phyloP scores from a whole-genome alignment of 2,329 filamentous ascomycete genomes.

The Fusarium decemcellulare region DNA sequence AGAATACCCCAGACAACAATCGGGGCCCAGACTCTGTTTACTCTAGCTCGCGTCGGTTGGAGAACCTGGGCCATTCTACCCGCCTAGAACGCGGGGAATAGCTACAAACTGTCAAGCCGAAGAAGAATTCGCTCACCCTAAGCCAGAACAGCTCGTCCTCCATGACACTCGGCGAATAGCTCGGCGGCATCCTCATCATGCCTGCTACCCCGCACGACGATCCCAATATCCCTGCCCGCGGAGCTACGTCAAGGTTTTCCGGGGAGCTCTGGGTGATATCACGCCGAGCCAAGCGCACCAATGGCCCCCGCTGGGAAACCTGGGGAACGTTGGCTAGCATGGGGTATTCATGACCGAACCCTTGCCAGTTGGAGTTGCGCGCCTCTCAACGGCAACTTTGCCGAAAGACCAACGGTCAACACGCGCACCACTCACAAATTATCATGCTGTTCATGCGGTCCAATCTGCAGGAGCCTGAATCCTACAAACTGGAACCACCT shows the following conservation, averaged over 20 bases:
- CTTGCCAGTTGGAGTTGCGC: constrained; percentile 10
- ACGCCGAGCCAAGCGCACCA: constrained; percentile 34
- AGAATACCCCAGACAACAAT: too few species aligned
- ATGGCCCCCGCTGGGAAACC: constrained; percentile 25
- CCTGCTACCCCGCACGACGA: constrained; percentile 39
- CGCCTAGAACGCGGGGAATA: too few species aligned
- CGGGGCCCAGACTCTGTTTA: too few species aligned
- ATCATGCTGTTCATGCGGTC: constrained; percentile 28
- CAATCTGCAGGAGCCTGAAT: constrained; percentile 4
- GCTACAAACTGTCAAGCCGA: too few species aligned
- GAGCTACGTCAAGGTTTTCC: constrained; percentile 13
- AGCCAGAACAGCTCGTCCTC: not conserved
- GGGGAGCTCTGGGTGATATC: constrained; percentile 22
- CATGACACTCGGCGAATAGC: constrained; percentile 13
- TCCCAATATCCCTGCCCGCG: constrained; percentile 30
- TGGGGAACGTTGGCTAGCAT: constrained; percentile 33
- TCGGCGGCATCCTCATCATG: constrained; percentile 29
- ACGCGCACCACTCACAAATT: constrained; percentile 37
- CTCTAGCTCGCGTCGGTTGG: too few species aligned
- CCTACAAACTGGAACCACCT: constrained; percentile 5
- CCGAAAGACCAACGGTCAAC: constrained; percentile 3
- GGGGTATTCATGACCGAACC: not conserved
- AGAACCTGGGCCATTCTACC: too few species aligned
- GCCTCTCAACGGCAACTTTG: constrained; percentile 21
- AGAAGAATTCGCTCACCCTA: too few species aligned